Percentiles rank a stretch among this genome's conserved stretches.
Evolutionary conservation across 2,329 filamentous ascomycete species (phyloP).

Genomic region (Aspergillus awamori): DNA sequence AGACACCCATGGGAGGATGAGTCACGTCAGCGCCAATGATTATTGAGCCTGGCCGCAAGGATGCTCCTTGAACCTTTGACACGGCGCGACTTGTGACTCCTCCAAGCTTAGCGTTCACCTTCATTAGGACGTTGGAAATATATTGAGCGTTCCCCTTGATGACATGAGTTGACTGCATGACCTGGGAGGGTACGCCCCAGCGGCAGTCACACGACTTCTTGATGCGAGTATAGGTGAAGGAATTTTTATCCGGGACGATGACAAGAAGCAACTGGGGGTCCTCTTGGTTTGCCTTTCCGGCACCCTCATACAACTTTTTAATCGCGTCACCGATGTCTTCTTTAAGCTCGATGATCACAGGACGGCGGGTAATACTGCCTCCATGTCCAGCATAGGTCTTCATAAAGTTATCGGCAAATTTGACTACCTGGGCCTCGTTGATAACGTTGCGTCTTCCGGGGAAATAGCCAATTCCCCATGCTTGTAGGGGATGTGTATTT

Average conservation of each 20-base stretch:
- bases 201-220: conserved; percentile 90
- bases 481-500: conserved; percentile 64
- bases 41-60: conserved; percentile 61
- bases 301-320: conserved; percentile 59
- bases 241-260: conserved; percentile 71
- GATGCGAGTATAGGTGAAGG: conserved; percentile 75
- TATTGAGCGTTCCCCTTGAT: conserved; percentile 75
- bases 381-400: conserved; percentile 65
- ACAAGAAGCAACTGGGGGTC: conserved; percentile 77
- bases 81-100: conserved; percentile 68
- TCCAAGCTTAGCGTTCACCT: conserved; percentile 93
- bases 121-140: conserved; percentile 92
- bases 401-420: conserved; percentile 64
- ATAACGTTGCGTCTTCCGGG: conserved; percentile 56
- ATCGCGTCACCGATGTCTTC: conserved; percentile 58
- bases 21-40: conserved; percentile 91
- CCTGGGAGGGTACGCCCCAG: conserved; percentile 80
- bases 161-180: conserved; percentile 73
- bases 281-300: conserved; percentile 55
- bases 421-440: conserved; percentile 48
- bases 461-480: conserved; percentile 76
- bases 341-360: conserved; percentile 47
- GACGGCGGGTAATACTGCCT: conserved; percentile 54
- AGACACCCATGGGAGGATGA: conserved; percentile 71
- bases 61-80: conserved; percentile 44